phyloP scores from a whole-genome alignment of 2,329 filamentous ascomycete species.

The Neonectria faginata region DNA sequence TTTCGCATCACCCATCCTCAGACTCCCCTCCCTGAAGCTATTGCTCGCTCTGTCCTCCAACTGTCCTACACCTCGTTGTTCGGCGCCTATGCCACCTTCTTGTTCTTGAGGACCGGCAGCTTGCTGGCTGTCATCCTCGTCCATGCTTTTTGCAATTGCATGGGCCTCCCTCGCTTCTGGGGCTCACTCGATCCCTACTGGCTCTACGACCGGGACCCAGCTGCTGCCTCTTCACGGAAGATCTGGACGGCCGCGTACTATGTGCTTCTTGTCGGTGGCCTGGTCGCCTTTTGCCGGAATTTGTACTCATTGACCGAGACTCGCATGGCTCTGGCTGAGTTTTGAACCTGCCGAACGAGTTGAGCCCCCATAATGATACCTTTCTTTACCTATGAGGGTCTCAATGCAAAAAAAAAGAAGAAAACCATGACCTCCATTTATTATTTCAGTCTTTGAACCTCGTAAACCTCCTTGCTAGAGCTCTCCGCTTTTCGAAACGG shows the following conservation, averaged over 20 bases:
- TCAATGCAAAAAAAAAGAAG: neutral
- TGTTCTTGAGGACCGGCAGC: conserved; percentile 88
- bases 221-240: conserved; percentile 39
- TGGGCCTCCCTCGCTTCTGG: conserved; percentile 89
- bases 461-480: neutral
- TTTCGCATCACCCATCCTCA: conserved; percentile 84
- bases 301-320: conserved; percentile 78
- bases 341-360: conserved; percentile 38
- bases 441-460: too few relatives aligned
- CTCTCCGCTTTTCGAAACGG: neutral
- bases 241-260: conserved; percentile 86
- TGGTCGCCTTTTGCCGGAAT: conserved; percentile 75
- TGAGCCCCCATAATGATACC: neutral
- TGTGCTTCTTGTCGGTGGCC: conserved; percentile 76
- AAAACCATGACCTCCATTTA: neutral
- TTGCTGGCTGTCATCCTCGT: conserved; percentile 79
- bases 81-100: conserved; percentile 90
- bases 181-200: conserved; percentile 74
- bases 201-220: conserved; percentile 44
- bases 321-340: conserved; percentile 45
- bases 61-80: conserved; percentile 93
- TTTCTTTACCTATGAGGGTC: too few relatives aligned
- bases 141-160: conserved; percentile 92
- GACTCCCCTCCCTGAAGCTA: conserved; percentile 70
- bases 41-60: conserved; percentile 83